Evolutionary conservation across 2,329 filamentous ascomycete genomes (phyloP).

Genomic region (Scedosporium minutisporum): DNA sequence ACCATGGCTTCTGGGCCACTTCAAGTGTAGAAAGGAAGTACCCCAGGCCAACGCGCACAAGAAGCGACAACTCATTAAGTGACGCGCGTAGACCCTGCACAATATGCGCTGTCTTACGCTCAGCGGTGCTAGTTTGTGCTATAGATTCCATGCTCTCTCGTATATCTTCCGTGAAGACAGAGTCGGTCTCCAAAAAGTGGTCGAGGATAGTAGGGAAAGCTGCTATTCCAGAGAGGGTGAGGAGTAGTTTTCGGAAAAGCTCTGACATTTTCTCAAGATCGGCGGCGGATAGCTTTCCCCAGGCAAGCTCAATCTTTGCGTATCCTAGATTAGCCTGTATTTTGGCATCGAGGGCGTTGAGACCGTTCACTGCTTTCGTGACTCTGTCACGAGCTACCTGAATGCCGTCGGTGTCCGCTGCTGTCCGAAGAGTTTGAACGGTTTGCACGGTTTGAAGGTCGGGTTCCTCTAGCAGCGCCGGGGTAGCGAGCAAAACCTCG

Average conservation of each 20-base stretch:
- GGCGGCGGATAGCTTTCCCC: conserved; percentile 1
- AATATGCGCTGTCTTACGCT: neutral
- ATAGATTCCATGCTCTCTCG: neutral
- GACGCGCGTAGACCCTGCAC: neutral
- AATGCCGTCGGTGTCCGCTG: neutral
- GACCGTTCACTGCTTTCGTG: neutral
- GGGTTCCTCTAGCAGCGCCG: conserved; percentile 8
- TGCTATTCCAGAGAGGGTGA: neutral
- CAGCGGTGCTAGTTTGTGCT: neutral
- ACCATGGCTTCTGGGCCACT: neutral
- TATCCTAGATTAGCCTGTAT: conserved; percentile 3
- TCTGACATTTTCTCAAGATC: conserved; percentile 1
- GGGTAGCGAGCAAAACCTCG: conserved; percentile 7
- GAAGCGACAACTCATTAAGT: neutral
- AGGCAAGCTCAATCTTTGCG: conserved; percentile 3
- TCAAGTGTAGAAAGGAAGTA: neutral
- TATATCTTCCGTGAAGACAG: neutral
- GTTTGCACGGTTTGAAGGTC: conserved; percentile 6
- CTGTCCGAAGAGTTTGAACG: neutral
- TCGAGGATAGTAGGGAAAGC: neutral
- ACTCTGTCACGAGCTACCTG: neutral
- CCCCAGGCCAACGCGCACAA: neutral
- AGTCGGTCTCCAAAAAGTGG: neutral
- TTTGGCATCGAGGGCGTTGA: conserved; percentile 1
- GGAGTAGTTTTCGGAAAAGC: conserved; percentile 1